Percentiles rank a stretch among this genome's conserved stretches.
Conservation (phyloP, 176 grass and related monocot species). For the Zoysia japonica region DNA sequence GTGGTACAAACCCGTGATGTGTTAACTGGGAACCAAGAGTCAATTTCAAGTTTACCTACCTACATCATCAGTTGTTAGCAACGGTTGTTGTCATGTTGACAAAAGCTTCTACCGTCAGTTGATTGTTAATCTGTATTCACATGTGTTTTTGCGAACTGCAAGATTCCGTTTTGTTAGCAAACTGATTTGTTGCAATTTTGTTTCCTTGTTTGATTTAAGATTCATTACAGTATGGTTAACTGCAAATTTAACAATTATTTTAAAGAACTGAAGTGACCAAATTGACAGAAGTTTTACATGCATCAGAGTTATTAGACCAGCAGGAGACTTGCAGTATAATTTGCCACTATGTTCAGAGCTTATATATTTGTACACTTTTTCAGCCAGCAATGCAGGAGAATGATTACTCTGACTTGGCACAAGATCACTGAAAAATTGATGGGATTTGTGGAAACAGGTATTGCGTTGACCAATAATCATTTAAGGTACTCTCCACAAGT, state of each 20-base stretch:
- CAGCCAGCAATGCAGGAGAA: not conserved
- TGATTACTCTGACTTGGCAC: not conserved
- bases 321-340: not conserved
- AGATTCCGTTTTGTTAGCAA: too few relatives aligned
- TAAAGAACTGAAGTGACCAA: not conserved
- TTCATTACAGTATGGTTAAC: not conserved
- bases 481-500: conserved; percentile 31
- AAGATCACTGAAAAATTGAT: not conserved
- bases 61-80: not conserved
- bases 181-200: not conserved
- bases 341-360: not conserved
- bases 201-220: not conserved
- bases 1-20: not conserved
- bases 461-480: conserved; percentile 26
- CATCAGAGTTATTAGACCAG: not conserved
- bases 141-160: not conserved
- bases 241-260: not conserved
- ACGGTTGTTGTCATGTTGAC: conserved; percentile 9
- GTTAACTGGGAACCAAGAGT: not conserved
- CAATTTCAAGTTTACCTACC: conserved; percentile 27
- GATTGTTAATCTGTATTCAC: not conserved
- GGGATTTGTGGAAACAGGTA: not conserved
- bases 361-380: not conserved
- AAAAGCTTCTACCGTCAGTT: conserved; percentile 1
- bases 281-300: not conserved